Evolutionary conservation across 164 flowering plant species (phyloP).

Genomic region (Kalanchoe fedtschenkoi): DNA sequence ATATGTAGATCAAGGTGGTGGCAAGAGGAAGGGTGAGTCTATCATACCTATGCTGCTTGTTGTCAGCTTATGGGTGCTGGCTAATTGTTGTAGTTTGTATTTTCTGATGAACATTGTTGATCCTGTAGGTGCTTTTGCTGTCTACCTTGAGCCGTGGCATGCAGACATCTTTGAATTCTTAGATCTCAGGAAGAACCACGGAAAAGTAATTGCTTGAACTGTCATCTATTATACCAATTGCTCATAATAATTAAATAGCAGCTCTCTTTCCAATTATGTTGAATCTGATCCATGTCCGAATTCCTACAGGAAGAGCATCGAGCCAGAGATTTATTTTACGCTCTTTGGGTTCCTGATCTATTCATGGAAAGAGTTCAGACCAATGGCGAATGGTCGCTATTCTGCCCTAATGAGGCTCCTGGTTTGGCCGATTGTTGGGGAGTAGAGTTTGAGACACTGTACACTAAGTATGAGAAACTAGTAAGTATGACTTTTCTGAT

Average conservation of each 20-base stretch:
- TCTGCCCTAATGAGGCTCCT: constrained; percentile 97
- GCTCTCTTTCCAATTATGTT: too few species aligned
- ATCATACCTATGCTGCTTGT: neutral
- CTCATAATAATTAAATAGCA: too few species aligned
- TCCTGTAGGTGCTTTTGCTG: constrained; percentile 92
- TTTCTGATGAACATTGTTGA: neutral
- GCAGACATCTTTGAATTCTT: constrained; percentile 91
- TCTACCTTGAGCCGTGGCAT: constrained; percentile 99
- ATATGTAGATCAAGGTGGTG: constrained; percentile 99
- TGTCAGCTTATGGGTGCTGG: neutral
- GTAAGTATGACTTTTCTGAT: constrained; percentile 22
- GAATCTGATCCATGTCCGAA: neutral
- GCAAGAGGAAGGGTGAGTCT: constrained; percentile 86
- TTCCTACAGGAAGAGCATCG: constrained; percentile 83
- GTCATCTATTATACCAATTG: constrained; percentile 38
- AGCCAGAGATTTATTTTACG: constrained; percentile 92
- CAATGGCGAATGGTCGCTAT: constrained; percentile 79
- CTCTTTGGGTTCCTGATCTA: constrained; percentile 96
- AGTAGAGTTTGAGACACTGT: constrained; percentile 68
- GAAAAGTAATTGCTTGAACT: constrained; percentile 44
- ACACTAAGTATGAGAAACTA: constrained; percentile 69
- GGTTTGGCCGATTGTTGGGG: constrained; percentile 99
- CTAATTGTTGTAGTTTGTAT: neutral
- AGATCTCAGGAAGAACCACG: constrained; percentile 94
- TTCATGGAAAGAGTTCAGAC: constrained; percentile 82